Conservation (phyloP, 352 stramenopile genomes). For the Globisporangium irregulare region DNA sequence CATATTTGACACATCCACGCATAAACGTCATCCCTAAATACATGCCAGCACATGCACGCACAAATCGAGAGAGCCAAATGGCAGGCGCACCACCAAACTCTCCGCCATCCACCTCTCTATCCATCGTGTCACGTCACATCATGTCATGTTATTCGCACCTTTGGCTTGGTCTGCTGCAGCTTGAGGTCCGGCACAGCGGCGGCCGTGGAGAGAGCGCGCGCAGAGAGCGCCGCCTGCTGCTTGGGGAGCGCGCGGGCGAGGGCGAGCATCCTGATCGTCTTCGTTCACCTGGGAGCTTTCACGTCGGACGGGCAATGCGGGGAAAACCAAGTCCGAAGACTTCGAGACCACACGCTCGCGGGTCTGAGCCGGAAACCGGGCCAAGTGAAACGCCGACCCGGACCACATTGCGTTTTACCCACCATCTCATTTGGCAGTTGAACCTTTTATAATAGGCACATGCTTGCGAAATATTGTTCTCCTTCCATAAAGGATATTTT, state of each 20-base stretch:
- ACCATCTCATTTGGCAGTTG: constrained; percentile 3
- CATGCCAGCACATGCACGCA: neutral
- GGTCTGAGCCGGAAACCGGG: constrained; percentile 2
- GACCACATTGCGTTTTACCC: constrained; percentile 10
- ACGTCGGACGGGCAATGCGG: constrained; percentile 15
- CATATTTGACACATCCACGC: neutral
- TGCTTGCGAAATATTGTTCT: neutral
- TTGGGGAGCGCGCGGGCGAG: constrained; percentile 23
- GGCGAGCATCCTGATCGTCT: constrained; percentile 7
- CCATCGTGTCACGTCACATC: no score
- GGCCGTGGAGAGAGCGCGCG: constrained; percentile 56
- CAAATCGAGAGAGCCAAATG: neutral
- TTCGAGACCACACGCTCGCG: neutral
- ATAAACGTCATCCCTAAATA: neutral
- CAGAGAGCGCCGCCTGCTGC: constrained; percentile 33
- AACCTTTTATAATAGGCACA: neutral
- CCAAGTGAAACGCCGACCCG: neutral
- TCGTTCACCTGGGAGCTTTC: constrained; percentile 6
- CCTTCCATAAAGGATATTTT: no score
- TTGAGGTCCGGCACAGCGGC: constrained; percentile 58
- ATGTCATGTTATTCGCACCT: constrained; percentile 37
- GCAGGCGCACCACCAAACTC: constrained; percentile 7
- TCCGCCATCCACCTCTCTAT: neutral
- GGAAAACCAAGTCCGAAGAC: constrained; percentile 5
- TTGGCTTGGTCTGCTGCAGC: constrained; percentile 65